Evolutionary conservation across 73 alveolate genomes (phyloP).

Genomic region (Durusdinium trenchii): DNA sequence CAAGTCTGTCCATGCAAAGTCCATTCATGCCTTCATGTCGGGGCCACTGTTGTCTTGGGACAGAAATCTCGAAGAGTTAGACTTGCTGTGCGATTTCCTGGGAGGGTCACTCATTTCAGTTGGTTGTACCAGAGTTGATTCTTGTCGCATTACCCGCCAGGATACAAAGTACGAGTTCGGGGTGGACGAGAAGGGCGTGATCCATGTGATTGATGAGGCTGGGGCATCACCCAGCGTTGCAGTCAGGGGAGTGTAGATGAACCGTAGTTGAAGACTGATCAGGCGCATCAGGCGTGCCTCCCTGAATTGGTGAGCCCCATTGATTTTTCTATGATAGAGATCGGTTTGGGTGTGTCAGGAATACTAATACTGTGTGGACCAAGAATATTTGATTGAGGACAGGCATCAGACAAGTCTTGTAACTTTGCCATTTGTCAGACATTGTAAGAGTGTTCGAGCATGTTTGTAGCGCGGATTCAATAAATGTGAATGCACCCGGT

Average conservation of each 20-base stretch:
- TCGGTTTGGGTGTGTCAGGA: too few relatives aligned
- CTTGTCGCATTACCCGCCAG: constrained; percentile 3
- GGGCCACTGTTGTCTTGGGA: too few relatives aligned
- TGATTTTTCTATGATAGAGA: not conserved
- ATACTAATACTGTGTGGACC: too few relatives aligned
- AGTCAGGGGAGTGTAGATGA: not conserved
- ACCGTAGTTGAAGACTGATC: not conserved
- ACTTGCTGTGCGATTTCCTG: too few relatives aligned
- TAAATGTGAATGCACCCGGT: not conserved
- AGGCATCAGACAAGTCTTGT: too few relatives aligned
- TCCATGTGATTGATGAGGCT: constrained; percentile 96
- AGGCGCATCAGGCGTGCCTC: too few relatives aligned
- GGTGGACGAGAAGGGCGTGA: constrained; percentile 86
- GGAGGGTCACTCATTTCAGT: not conserved
- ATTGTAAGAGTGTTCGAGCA: not conserved
- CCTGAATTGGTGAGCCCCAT: too few relatives aligned
- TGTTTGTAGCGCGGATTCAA: not conserved
- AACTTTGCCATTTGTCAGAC: not conserved
- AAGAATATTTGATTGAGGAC: too few relatives aligned
- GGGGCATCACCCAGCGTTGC: not conserved
- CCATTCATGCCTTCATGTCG: too few relatives aligned
- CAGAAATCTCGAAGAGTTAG: too few relatives aligned
- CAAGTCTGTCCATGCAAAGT: too few relatives aligned
- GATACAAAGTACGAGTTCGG: constrained; percentile 96
- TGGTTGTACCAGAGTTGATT: not conserved